phyloP scores from a whole-genome alignment of 2,329 filamentous ascomycete species.

The Aureobasidium pullulans region DNA sequence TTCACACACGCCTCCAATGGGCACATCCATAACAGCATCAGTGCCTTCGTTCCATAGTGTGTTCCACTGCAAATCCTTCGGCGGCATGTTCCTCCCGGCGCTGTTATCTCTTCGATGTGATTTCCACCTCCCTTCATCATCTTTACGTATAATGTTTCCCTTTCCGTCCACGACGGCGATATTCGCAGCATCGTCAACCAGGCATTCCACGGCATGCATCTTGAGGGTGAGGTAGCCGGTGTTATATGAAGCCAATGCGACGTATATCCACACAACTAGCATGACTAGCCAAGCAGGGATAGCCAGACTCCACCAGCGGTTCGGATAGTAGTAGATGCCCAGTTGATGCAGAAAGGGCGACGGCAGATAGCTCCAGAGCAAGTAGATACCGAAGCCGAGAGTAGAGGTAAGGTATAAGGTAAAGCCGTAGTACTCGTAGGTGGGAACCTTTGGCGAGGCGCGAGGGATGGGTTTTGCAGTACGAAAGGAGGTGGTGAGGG shows the following conservation, averaged over 20 bases:
- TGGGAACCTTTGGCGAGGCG: conserved; percentile 89
- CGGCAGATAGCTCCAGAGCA: conserved; percentile 83
- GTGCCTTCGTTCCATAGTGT: conserved; percentile 85
- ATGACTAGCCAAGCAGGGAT: conserved; percentile 87
- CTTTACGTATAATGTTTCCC: conserved; percentile 46
- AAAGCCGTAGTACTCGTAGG: conserved; percentile 99
- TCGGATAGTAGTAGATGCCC: conserved; percentile 93
- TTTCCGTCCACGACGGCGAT: conserved; percentile 73
- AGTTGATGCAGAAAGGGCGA: conserved; percentile 86
- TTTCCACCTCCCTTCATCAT: conserved; percentile 17
- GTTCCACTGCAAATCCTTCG: conserved; percentile 59
- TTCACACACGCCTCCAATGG: conserved; percentile 89
- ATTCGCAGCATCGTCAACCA: conserved; percentile 85
- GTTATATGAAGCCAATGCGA: conserved; percentile 87
- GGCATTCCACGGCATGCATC: conserved; percentile 71
- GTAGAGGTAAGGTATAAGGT: conserved; percentile 88
- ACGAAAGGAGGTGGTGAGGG: conserved; percentile 49
- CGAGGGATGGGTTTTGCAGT: conserved; percentile 61
- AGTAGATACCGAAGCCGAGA: conserved; percentile 65
- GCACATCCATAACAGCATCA: conserved; percentile 95
- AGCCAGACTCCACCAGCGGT: conserved; percentile 95
- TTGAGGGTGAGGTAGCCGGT: conserved; percentile 79
- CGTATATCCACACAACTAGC: conserved; percentile 83
- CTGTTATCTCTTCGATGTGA: conserved; percentile 22
- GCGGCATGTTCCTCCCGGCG: conserved; percentile 19